Conservation (phyloP, 164 flowering plant genomes). For the Magnolia sinica region DNA sequence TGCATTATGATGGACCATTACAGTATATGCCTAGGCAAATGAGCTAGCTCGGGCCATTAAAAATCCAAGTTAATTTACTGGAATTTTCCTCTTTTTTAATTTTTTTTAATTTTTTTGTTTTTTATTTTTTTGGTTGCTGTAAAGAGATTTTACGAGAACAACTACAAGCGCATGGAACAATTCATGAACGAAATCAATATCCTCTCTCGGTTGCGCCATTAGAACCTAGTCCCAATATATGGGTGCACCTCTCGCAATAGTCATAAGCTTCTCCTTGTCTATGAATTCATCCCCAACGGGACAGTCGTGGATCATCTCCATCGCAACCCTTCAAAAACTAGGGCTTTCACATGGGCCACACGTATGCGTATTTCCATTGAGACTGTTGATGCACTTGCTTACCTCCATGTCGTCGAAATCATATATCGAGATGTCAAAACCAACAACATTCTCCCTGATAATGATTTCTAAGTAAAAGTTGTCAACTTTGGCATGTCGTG, state of each 20-base stretch:
- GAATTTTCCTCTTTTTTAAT: too few species aligned
- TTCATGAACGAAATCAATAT: conserved; percentile 68
- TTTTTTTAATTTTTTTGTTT: too few species aligned
- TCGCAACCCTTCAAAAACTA: conserved; percentile 30
- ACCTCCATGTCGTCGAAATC: conserved; percentile 67
- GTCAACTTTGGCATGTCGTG: conserved; percentile 79
- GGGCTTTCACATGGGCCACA: conserved; percentile 47
- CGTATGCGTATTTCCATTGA: conserved; percentile 68
- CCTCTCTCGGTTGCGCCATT: conserved; percentile 59
- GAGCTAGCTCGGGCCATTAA: too few species aligned
- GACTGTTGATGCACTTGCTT: conserved; percentile 59
- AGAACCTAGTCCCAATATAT: conserved; percentile 63
- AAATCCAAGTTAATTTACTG: background rate
- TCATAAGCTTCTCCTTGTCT: conserved; percentile 73
- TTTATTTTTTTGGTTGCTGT: conserved; percentile 44
- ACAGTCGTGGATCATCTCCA: conserved; percentile 80
- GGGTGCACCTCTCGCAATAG: conserved; percentile 74
- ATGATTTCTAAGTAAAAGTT: conserved; percentile 58
- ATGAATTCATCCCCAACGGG: conserved; percentile 66
- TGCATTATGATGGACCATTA: too few species aligned
- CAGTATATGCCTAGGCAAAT: too few species aligned
- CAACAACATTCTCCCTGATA: conserved; percentile 70
- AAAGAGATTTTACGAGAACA: conserved; percentile 63
- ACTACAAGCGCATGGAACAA: conserved; percentile 58
- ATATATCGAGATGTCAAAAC: conserved; percentile 81